phyloP scores from a whole-genome alignment of 202 grass and related monocot genomes.

The Setaria italica region DNA sequence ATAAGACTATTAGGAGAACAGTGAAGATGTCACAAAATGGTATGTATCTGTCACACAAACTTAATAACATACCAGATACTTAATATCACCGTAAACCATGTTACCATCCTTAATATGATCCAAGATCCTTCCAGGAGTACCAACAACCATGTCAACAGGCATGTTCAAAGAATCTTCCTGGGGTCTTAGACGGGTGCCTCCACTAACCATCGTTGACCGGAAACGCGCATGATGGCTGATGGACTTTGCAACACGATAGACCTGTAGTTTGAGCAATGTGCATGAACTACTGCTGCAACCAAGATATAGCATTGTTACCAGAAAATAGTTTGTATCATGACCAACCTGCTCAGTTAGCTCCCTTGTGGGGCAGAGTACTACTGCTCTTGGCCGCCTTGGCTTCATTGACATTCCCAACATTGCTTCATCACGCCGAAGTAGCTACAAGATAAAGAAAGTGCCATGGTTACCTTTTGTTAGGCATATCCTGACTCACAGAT shows the following conservation, averaged over 20 bases:
- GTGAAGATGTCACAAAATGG: not conserved
- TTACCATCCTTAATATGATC: constrained; percentile 96
- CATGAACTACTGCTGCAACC: constrained; percentile 4
- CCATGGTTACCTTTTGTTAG: not conserved
- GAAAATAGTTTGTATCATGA: not conserved
- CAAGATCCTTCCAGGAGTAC: constrained; percentile 91
- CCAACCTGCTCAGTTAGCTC: constrained; percentile 92
- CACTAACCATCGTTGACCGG: constrained; percentile 89
- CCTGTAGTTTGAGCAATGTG: constrained; percentile 52
- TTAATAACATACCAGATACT: constrained; percentile 78
- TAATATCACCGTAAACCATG: constrained; percentile 94
- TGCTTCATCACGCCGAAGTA: constrained; percentile 77
- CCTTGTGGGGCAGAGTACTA: constrained; percentile 91
- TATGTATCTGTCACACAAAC: not conserved
- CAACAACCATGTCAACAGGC: constrained; percentile 92
- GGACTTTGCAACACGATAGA: constrained; percentile 88
- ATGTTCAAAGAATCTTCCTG: constrained; percentile 94
- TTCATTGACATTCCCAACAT: constrained; percentile 81
- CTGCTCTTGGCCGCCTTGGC: constrained; percentile 80
- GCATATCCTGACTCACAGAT: not conserved
- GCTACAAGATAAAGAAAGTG: constrained; percentile 46
- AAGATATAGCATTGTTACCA: not conserved
- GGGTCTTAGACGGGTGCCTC: constrained; percentile 81
- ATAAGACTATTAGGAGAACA: constrained; percentile 4
- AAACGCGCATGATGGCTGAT: constrained; percentile 96